phyloP scores from a whole-genome alignment of 2,329 filamentous ascomycete genomes.

The Botrytis tulipae region DNA sequence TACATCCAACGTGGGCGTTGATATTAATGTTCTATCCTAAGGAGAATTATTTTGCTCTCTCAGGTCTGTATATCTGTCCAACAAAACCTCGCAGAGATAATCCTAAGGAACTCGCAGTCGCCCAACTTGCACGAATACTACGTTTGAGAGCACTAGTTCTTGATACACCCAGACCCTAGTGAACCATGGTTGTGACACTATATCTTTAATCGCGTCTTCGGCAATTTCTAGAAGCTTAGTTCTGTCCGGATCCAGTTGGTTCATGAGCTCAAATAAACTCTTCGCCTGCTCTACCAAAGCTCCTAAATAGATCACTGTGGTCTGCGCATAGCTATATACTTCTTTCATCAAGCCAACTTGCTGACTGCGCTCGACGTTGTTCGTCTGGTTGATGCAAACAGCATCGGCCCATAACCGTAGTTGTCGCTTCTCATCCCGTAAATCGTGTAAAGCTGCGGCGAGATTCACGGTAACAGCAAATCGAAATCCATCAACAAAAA shows the following conservation, averaged over 20 bases:
- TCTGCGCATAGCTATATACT: neutral
- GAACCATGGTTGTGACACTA: constrained; percentile 3
- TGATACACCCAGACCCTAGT: constrained; percentile 1
- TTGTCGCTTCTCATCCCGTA: neutral
- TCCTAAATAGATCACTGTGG: neutral
- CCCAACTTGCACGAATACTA: neutral
- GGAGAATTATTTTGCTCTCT: neutral
- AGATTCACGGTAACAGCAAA: constrained; percentile 2
- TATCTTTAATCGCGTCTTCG: neutral
- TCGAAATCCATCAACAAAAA: neutral
- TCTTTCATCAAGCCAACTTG: neutral
- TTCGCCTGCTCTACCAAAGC: neutral
- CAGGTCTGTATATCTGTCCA: neutral
- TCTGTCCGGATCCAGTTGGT: neutral
- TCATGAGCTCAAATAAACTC: neutral
- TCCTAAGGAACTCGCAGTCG: neutral
- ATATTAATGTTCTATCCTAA: neutral
- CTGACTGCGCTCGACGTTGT: neutral
- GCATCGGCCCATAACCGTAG: neutral
- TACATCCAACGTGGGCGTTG: neutral
- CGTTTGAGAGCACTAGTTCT: neutral
- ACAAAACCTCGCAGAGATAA: neutral
- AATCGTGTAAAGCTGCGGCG: neutral
- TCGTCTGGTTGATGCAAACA: neutral
- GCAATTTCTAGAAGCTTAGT: neutral